Conservation (phyloP, 139 green algal species). For the Closterium sp. region DNA sequence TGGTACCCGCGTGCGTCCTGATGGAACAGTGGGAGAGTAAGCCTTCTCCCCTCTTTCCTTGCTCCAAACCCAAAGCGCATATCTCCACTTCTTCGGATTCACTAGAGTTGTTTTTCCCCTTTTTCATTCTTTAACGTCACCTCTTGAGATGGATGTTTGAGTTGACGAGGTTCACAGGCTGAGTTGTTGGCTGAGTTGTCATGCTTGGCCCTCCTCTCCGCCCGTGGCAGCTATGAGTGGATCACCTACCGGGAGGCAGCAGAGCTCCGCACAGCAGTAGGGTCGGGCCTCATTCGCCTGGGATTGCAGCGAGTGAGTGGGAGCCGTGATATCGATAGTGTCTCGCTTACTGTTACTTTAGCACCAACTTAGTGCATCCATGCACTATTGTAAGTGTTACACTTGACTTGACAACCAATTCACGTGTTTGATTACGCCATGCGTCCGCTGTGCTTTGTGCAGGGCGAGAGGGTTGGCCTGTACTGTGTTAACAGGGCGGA, state of each 20-base stretch:
- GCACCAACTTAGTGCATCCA: neutral
- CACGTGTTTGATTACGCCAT: neutral
- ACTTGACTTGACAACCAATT: too few relatives aligned
- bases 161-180: neutral
- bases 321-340: neutral
- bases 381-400: neutral
- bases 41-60: neutral
- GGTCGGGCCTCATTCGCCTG: constrained; percentile 81
- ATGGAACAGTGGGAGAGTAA: constrained; percentile 31
- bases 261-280: constrained; percentile 76
- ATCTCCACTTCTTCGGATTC: neutral
- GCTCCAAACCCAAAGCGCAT: neutral
- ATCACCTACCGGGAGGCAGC: constrained; percentile 65
- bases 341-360: neutral
- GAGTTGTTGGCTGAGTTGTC: constrained; percentile 8
- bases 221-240: constrained; percentile 62
- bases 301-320: constrained; percentile 60
- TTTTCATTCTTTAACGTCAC: too few relatives aligned
- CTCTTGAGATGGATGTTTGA: too few relatives aligned
- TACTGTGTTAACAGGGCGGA: constrained; percentile 88
- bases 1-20: constrained; percentile 18
- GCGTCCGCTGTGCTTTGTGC: neutral
- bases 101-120: neutral
- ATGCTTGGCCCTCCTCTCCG: neutral
- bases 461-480: constrained; percentile 69